phyloP scores from a whole-genome alignment of 208 protist genomes.

The Entamoeba histolytica region DNA sequence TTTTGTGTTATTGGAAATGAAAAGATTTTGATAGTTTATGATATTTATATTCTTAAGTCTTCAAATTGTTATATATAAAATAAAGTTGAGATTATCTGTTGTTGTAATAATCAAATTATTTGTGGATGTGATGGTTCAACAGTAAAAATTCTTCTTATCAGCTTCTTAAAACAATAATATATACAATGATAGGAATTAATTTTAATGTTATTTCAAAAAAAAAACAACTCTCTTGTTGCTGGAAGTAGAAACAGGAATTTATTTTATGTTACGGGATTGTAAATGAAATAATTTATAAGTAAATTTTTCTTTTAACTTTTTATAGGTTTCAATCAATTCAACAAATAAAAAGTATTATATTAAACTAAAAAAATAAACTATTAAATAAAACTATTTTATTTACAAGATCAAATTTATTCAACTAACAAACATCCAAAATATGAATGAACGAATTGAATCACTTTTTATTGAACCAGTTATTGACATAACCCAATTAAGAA shows the following conservation, averaged over 20 bases:
- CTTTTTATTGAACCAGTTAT: neutral
- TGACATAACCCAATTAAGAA: neutral
- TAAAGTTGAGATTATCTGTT: neutral
- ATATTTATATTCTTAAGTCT: neutral
- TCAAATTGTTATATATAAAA: neutral
- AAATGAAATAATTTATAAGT: too few species aligned
- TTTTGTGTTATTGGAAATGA: neutral
- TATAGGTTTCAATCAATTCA: too few species aligned
- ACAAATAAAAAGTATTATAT: too few species aligned
- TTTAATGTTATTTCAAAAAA: neutral
- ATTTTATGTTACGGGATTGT: neutral
- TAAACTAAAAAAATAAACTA: too few species aligned
- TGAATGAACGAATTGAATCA: neutral
- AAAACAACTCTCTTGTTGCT: neutral
- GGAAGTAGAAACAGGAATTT: neutral
- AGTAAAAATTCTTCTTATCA: neutral
- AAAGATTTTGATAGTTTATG: neutral
- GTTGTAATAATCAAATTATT: neutral
- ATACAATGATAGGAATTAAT: neutral
- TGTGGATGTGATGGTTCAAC: neutral
- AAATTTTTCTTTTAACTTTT: too few species aligned
- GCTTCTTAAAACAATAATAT: neutral
- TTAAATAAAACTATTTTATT: too few species aligned
- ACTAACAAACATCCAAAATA: too few species aligned
- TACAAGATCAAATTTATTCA: too few species aligned